Conservation (phyloP, 1,284 basidiomycete genomes). For the Malassezia nana region DNA sequence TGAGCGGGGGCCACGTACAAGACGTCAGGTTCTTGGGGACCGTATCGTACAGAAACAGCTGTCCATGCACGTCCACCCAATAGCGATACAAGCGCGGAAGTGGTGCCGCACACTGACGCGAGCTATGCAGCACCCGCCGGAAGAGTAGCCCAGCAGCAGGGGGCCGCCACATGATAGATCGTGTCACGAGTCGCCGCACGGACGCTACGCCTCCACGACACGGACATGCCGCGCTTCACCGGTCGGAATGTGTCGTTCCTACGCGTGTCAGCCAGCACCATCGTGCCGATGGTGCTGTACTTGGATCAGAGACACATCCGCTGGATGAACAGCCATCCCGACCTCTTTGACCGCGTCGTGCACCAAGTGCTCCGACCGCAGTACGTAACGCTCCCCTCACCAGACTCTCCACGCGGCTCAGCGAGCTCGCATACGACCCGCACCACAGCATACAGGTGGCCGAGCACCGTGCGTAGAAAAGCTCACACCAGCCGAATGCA, state of each 20-base stretch:
- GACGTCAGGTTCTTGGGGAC: conserved; percentile 46
- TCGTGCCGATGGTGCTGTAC: conserved; percentile 49
- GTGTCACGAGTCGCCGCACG: background rate
- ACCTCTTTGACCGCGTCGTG: conserved; percentile 19
- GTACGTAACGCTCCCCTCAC: background rate
- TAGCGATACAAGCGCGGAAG: conserved; percentile 37
- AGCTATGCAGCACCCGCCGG: background rate
- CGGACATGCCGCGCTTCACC: conserved; percentile 22
- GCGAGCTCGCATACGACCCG: background rate
- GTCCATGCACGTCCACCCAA: conserved; percentile 45
- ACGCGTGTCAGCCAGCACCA: conserved; percentile 45
- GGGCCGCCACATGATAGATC: background rate
- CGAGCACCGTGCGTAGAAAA: background rate
- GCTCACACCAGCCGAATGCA: conserved; percentile 25
- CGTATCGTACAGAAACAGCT: conserved; percentile 44
- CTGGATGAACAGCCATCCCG: conserved; percentile 47
- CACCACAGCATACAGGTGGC: conserved; percentile 28
- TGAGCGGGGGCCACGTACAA: conserved; percentile 24
- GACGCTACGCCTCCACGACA: background rate
- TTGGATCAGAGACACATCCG: conserved; percentile 48
- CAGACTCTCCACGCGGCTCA: conserved; percentile 14
- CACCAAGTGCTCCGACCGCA: conserved; percentile 5
- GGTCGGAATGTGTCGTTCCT: conserved; percentile 49
- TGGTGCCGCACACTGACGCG: background rate
- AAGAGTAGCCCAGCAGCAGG: background rate